phyloP scores from a whole-genome alignment of 345 rosid species.

The Raphanus raphanistrum region DNA sequence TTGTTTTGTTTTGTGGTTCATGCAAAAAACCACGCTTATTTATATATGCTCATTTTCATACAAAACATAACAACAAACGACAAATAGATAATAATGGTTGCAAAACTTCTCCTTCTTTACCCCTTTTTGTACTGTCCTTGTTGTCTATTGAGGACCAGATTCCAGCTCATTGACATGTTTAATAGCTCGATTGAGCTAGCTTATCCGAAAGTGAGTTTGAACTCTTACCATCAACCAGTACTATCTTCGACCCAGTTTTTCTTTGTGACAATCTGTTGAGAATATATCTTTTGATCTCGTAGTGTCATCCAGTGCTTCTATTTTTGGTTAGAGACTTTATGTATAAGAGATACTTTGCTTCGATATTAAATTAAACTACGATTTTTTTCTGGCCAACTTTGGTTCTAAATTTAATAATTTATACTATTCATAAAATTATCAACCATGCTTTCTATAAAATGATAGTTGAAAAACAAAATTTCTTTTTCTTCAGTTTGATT shows the following conservation, averaged over 20 bases:
- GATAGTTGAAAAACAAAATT: neutral
- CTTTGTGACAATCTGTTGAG: neutral
- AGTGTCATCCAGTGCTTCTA: conserved; percentile 1
- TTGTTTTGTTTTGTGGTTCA: neutral
- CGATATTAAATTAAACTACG: neutral
- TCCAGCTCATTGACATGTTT: conserved; percentile 26
- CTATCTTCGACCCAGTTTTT: neutral
- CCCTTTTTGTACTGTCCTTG: neutral
- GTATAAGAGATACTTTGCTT: neutral
- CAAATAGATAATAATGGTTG: neutral
- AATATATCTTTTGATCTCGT: neutral
- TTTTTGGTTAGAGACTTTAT: conserved; percentile 12
- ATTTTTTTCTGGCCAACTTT: neutral
- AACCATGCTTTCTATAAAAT: neutral
- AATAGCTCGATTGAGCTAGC: conserved; percentile 15
- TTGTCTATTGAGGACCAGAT: neutral
- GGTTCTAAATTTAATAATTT: neutral
- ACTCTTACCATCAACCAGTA: conserved; percentile 5
- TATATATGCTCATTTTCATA: neutral
- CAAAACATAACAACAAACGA: conserved; percentile 15
- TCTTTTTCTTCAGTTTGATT: neutral
- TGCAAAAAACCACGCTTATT: neutral
- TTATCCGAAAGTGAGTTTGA: conserved; percentile 9
- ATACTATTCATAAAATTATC: neutral
- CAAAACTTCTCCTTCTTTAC: conserved; percentile 9